phyloP scores from a whole-genome alignment of 768 basidiomycete genomes.

The Megacollybia marginata region DNA sequence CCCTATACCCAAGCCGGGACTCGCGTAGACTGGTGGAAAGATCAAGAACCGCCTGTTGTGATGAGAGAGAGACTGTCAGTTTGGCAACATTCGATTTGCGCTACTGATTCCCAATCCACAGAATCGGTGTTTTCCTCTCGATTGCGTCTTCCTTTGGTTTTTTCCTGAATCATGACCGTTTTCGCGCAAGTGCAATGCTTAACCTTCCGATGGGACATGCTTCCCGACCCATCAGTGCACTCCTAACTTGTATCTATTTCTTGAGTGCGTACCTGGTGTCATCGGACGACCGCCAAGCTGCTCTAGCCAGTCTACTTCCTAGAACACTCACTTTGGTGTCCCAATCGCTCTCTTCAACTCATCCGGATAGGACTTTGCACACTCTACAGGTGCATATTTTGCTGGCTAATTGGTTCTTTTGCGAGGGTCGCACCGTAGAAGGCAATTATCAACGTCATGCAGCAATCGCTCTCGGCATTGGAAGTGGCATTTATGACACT shows the following conservation, averaged over 20 bases:
- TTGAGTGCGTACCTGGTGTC: constrained; percentile 24
- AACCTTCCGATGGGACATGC: constrained; percentile 23
- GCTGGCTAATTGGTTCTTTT: neutral
- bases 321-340: constrained; percentile 33
- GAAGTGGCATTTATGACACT: no score
- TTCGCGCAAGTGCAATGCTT: constrained; percentile 29
- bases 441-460: no score
- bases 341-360: constrained; percentile 26
- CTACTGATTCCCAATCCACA: constrained; percentile 4
- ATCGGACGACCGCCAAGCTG: constrained; percentile 7
- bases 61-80: constrained; percentile 25
- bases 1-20: constrained; percentile 22
- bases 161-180: constrained; percentile 45
- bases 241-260: constrained; percentile 32
- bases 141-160: constrained; percentile 46
- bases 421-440: neutral
- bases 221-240: constrained; percentile 28
- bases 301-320: constrained; percentile 30
- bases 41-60: constrained; percentile 23
- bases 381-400: constrained; percentile 29
- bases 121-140: constrained; percentile 34
- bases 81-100: neutral
- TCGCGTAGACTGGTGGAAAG: neutral
- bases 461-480: no score
- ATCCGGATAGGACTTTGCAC: constrained; percentile 36